phyloP scores from a whole-genome alignment of 495 filamentous ascomycete genomes.

The Aspergillus sclerotioniger region DNA sequence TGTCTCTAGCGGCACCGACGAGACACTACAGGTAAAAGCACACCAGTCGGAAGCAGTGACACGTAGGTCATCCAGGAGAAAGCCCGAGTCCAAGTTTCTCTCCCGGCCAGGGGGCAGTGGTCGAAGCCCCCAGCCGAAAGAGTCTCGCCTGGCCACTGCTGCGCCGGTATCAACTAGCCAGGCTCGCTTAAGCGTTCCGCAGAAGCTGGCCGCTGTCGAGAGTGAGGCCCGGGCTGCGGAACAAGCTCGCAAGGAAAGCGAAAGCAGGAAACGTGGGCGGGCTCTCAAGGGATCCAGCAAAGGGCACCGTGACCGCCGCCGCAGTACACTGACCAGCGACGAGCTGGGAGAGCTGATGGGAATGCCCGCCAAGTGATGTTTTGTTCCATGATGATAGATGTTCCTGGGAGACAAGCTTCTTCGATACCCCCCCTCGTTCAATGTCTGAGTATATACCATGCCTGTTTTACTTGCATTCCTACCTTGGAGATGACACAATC shows the following conservation, averaged over 20 bases:
- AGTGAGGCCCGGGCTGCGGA: conserved; percentile 44
- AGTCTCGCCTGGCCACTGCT: conserved; percentile 4
- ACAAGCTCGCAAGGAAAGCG: conserved; percentile 40
- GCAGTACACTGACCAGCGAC: conserved; percentile 71
- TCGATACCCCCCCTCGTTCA: conserved; percentile 6
- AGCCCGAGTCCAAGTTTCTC: conserved; percentile 38
- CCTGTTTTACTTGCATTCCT: background rate
- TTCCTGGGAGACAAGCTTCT: background rate
- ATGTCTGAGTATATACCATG: conserved; percentile 6
- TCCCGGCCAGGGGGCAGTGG: background rate
- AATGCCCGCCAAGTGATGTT: conserved; percentile 13
- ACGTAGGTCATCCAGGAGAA: conserved; percentile 32
- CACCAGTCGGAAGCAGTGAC: conserved; percentile 37
- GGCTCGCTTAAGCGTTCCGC: conserved; percentile 33
- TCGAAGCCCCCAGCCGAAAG: conserved; percentile 2
- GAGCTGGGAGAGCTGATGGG: conserved; percentile 66
- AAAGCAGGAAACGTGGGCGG: conserved; percentile 45
- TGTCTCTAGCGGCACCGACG: conserved; percentile 29
- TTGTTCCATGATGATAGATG: background rate
- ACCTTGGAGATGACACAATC: background rate
- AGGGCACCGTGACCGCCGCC: conserved; percentile 51
- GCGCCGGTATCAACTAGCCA: conserved; percentile 21
- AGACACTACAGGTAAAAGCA: conserved; percentile 39
- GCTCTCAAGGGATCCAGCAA: conserved; percentile 38
- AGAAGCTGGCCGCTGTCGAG: conserved; percentile 48